phyloP scores from a whole-genome alignment of 2,329 filamentous ascomycete genomes.

The Colletotrichum horii region DNA sequence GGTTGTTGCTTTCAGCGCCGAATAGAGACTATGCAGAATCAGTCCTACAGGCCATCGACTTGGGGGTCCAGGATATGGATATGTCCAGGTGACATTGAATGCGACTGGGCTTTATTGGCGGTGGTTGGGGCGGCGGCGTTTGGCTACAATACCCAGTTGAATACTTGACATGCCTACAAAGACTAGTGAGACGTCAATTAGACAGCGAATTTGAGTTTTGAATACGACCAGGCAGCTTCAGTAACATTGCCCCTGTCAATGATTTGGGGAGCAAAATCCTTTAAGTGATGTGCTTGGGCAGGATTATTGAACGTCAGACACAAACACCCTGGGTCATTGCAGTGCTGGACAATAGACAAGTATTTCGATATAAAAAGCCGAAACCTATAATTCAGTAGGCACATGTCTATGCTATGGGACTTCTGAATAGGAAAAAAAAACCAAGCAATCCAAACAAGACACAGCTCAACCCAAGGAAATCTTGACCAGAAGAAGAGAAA shows the following conservation, averaged over 20 bases:
- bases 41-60: constrained; percentile 1
- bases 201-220: background rate
- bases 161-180: background rate
- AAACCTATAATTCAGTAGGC: too few species aligned
- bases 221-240: background rate
- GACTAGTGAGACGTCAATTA: background rate
- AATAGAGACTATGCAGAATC: background rate
- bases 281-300: too few species aligned
- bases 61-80: constrained; percentile 12
- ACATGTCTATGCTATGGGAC: too few species aligned
- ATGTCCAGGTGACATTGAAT: background rate
- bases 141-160: constrained; percentile 2
- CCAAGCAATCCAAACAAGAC: too few species aligned
- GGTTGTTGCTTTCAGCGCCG: background rate
- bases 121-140: background rate
- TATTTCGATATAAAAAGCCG: too few species aligned
- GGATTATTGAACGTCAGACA: too few species aligned
- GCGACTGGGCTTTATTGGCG: background rate
- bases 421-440: too few species aligned
- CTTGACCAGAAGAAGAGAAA: too few species aligned
- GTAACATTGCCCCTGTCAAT: background rate
- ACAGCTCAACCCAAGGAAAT: too few species aligned
- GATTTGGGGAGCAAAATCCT: too few species aligned
- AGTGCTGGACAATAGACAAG: too few species aligned
- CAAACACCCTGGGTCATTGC: too few species aligned